A percentile compares a stretch with the other conserved stretches of the same genome.
Evolutionary conservation across 805 yeast species (phyloP).

Genomic region (Lachancea dasiensis): DNA sequence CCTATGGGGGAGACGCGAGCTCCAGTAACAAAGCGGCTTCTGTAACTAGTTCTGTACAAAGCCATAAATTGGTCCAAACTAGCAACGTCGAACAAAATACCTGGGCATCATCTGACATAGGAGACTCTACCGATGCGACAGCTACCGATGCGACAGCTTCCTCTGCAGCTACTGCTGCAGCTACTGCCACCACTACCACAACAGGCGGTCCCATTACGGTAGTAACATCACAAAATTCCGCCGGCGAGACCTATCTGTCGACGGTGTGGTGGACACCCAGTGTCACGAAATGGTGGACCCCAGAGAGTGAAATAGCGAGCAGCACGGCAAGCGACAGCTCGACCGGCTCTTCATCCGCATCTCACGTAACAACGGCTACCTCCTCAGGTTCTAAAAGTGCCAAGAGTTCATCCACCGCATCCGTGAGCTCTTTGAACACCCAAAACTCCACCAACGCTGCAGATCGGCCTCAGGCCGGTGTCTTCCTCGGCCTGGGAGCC

Average conservation of each 20-base stretch:
- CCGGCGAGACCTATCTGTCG: constrained; percentile 21
- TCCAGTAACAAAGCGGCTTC: not conserved
- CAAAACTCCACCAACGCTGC: constrained; percentile 17
- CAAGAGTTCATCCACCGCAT: constrained; percentile 1
- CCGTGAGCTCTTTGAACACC: constrained; percentile 11
- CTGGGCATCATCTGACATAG: not conserved
- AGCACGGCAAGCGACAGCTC: constrained; percentile 8
- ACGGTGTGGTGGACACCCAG: constrained; percentile 30
- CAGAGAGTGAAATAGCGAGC: constrained; percentile 8
- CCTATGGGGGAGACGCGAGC: not conserved
- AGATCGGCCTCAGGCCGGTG: constrained; percentile 5
- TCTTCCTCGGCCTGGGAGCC: constrained; percentile 14
- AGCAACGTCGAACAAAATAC: constrained; percentile 7
- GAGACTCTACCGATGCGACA: not conserved
- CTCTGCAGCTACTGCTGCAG: constrained; percentile 3
- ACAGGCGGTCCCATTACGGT: constrained; percentile 19
- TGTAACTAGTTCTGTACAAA: not conserved
- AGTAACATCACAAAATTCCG: constrained; percentile 8
- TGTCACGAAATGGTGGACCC: constrained; percentile 11
- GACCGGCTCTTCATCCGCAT: constrained; percentile 6
- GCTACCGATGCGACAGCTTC: not conserved
- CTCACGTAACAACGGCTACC: constrained; percentile 1
- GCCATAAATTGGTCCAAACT: constrained; percentile 6
- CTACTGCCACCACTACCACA: constrained; percentile 10
- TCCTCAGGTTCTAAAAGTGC: not conserved